These are phyloP conservation scores for Penicillium freii DNA, from an alignment of 2,329 filamentous ascomycete genomes.

Conservation along the genomic window DNA sequence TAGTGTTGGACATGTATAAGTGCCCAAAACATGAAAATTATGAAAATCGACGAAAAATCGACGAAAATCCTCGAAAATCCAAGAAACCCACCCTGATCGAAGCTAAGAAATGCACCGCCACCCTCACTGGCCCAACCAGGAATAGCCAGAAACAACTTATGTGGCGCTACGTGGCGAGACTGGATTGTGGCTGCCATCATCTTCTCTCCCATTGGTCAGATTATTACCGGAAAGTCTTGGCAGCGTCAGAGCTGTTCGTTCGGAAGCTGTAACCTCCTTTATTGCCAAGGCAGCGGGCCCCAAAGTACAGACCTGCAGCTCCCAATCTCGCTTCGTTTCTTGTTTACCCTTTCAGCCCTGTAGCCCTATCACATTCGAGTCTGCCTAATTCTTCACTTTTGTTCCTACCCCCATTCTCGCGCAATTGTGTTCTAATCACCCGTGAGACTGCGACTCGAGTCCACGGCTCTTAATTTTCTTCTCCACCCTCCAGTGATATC, in stretches of 20 bases:
- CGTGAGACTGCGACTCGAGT: slow-evolving; percentile 1
- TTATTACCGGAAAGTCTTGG: slow-evolving; percentile 12
- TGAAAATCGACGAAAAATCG: neutral
- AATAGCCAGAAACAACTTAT: neutral
- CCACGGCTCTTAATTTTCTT: slow-evolving; percentile 1
- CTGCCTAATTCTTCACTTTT: slow-evolving; percentile 7
- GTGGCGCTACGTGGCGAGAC: slow-evolving; percentile 22
- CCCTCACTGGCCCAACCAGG: neutral
- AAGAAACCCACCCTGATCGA: neutral
- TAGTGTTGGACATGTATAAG: neutral
- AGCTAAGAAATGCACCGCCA: slow-evolving; percentile 4
- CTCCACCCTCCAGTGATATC: neutral
- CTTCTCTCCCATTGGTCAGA: neutral
- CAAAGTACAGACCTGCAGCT: slow-evolving; percentile 12
- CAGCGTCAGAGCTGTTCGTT: slow-evolving; percentile 19
- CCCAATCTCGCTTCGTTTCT: slow-evolving; percentile 20
- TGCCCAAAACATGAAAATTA: neutral
- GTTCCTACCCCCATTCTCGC: neutral
- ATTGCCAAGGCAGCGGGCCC: slow-evolving; percentile 6
- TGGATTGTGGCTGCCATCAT: neutral
- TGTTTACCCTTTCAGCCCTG: slow-evolving; percentile 23
- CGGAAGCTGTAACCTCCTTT: slow-evolving; percentile 1
- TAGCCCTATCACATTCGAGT: slow-evolving; percentile 20
- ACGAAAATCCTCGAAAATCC: neutral
- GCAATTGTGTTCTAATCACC: slow-evolving; percentile 2